Evolutionary conservation across 2,329 filamentous ascomycete species (phyloP), one percentile per base, ranked within the genome.

Genomic region (Colletotrichum theobromicola): DNA sequence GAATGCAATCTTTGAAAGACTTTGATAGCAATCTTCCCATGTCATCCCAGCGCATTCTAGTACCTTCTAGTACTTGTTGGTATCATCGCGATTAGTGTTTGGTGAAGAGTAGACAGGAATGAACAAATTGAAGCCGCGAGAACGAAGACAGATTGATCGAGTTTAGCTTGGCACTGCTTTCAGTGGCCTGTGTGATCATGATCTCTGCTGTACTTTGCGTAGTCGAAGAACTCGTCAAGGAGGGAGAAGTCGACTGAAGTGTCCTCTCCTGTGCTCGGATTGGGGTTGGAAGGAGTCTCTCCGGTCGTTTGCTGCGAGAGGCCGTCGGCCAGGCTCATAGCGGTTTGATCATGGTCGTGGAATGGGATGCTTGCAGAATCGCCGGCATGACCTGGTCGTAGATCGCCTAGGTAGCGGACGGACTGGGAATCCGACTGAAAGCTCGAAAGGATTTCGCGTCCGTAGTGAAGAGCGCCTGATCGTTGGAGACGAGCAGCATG

Each of bases 151-250:
- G n/a, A 7, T 32, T 9, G 21, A n/a, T n/a, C n/a, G 10, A 21
- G 13, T 13, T n/a, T n/a, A 50, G n/a, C n/a, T 4, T 0, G 0
- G 24, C 13, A n/a, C 6, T 50, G n/a, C n/a, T 4, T 13, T 21
- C 7, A 50, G 42, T 13, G 42, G 42, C n/a, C 42, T 21, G n/a
- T n/a, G 13, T 21, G 42, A n/a, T 50, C 42, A 50, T 50, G 42
- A n/a, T 50, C 42, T 21, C 24, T n/a, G 6, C 42, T 50, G 42
- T 50, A 50, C n/a, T 50, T 50, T n/a, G 18, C n/a, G 42, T 50
- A 50, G 42, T 50, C 42, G 42, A 50, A 50, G 42, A 50, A 50
- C 12, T 50, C 42, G 24, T 50, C 42, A 50, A 50, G 24, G 37
- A 46, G 12, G n/a, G 42, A 50, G n/a, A 50, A 50, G 42, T 5